phyloP scores from a whole-genome alignment of 2,329 filamentous ascomycete genomes.

The Huntiella omanensis region DNA sequence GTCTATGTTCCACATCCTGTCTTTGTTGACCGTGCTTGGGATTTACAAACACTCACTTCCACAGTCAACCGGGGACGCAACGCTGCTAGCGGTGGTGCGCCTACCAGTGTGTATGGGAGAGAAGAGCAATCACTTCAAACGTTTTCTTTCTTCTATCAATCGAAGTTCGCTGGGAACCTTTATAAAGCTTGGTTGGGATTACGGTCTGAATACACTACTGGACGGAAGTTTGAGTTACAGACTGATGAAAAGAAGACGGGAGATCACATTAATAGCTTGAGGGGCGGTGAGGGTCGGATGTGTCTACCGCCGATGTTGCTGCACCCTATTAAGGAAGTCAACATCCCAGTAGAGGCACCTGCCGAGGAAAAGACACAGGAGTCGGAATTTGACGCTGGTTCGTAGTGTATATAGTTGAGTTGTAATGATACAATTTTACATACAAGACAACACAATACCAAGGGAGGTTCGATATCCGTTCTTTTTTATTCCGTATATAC shows the following conservation, averaged over 20 bases:
- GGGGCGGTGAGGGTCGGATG: conserved; percentile 64
- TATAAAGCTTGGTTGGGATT: conserved; percentile 78
- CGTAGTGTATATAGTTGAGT: background rate
- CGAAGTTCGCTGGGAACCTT: conserved; percentile 60
- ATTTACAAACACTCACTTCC: conserved; percentile 53
- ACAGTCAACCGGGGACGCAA: conserved; percentile 67
- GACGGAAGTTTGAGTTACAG: conserved; percentile 53
- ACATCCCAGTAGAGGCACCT: conserved; percentile 41
- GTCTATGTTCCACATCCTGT: conserved; percentile 81
- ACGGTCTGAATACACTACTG: conserved; percentile 58
- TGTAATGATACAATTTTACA: no score
- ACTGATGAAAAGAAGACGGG: conserved; percentile 33
- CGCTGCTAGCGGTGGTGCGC: conserved; percentile 53
- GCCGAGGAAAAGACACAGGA: conserved; percentile 21
- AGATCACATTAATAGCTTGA: conserved; percentile 30
- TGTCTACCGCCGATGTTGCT: conserved; percentile 78
- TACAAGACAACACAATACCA: no score
- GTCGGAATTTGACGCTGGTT: conserved; percentile 22
- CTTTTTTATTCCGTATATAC: no score
- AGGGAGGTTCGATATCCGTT: no score
- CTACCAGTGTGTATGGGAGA: conserved; percentile 59
- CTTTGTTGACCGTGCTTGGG: conserved; percentile 77
- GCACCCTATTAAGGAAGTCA: conserved; percentile 69
- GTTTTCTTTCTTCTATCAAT: conserved; percentile 83
- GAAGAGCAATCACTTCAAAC: conserved; percentile 78